Conservation (phyloP, 805 yeast genomes). For the Citeromyces nyonsensis region DNA sequence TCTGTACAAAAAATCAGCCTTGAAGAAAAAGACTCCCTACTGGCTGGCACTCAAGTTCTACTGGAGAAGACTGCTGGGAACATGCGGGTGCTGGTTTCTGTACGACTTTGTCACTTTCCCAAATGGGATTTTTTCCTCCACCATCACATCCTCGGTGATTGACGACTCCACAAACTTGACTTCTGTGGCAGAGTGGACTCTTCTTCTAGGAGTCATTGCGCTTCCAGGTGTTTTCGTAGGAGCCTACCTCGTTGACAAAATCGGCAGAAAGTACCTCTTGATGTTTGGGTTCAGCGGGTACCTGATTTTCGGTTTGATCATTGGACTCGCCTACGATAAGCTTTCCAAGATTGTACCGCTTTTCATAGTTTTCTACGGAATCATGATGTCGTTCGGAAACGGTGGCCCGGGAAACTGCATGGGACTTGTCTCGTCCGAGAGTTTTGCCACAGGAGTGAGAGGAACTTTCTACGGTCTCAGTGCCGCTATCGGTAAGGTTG, state of each 20-base stretch:
- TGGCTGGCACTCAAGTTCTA: constrained; percentile 44
- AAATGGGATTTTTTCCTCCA: constrained; percentile 52
- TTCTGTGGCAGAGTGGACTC: constrained; percentile 58
- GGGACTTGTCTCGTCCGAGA: constrained; percentile 54
- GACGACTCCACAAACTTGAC: constrained; percentile 24
- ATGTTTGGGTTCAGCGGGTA: constrained; percentile 61
- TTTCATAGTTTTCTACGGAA: constrained; percentile 59
- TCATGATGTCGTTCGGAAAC: constrained; percentile 57
- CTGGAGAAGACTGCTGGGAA: constrained; percentile 56
- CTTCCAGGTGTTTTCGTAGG: constrained; percentile 66
- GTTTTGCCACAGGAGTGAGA: constrained; percentile 63
- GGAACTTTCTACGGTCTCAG: constrained; percentile 64
- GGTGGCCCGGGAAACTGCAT: constrained; percentile 69
- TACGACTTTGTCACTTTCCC: constrained; percentile 76
- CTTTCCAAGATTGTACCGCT: constrained; percentile 41
- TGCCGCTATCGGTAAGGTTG: constrained; percentile 74
- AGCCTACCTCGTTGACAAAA: constrained; percentile 42
- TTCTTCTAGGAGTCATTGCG: constrained; percentile 46
- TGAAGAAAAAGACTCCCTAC: constrained; percentile 42
- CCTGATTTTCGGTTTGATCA: constrained; percentile 54
- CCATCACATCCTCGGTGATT: constrained; percentile 42
- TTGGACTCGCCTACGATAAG: constrained; percentile 47
- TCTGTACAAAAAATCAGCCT: constrained; percentile 49
- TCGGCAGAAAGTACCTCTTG: constrained; percentile 62
- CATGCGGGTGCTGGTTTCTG: constrained; percentile 66